These are phyloP conservation scores for Vitis hybrid DNA, from an alignment of 177 flowering plant species.

Conservation along the genomic window DNA sequence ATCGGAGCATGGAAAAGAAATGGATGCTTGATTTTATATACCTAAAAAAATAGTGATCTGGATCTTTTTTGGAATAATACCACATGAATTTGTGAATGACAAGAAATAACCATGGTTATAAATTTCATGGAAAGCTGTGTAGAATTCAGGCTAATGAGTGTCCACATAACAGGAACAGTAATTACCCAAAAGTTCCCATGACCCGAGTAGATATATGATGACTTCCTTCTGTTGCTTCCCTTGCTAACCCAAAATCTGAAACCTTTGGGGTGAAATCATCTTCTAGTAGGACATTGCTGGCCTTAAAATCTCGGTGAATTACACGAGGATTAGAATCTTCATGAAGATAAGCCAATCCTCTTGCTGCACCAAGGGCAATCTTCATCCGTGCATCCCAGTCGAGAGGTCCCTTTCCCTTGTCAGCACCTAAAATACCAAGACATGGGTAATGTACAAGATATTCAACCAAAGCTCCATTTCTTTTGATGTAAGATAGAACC, in stretches of 20 bases:
- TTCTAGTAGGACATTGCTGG: conserved; percentile 86
- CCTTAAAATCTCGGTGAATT: conserved; percentile 96
- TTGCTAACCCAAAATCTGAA: conserved; percentile 96
- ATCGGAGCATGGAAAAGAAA: no score
- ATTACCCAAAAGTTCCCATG: conserved; percentile 98
- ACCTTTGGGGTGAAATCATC: conserved; percentile 95
- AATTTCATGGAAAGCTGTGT: background rate
- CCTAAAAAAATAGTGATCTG: no score
- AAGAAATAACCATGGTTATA: background rate
- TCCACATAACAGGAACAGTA: background rate
- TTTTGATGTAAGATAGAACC: background rate
- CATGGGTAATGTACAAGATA: background rate
- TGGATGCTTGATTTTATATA: no score
- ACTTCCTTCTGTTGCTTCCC: conserved; percentile 98
- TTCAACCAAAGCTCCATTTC: background rate
- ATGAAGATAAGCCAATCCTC: conserved; percentile 97
- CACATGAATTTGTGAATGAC: background rate
- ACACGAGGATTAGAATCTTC: conserved; percentile 99
- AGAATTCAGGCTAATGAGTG: background rate
- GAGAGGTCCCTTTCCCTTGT: conserved; percentile 61
- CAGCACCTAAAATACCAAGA: conserved; percentile 56
- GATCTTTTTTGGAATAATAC: no score
- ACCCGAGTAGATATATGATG: conserved; percentile 90
- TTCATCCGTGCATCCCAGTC: conserved; percentile 97
- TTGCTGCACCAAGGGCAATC: conserved; percentile 98